phyloP scores from a whole-genome alignment of 177 flowering plant species.

The Vitis hybrid region DNA sequence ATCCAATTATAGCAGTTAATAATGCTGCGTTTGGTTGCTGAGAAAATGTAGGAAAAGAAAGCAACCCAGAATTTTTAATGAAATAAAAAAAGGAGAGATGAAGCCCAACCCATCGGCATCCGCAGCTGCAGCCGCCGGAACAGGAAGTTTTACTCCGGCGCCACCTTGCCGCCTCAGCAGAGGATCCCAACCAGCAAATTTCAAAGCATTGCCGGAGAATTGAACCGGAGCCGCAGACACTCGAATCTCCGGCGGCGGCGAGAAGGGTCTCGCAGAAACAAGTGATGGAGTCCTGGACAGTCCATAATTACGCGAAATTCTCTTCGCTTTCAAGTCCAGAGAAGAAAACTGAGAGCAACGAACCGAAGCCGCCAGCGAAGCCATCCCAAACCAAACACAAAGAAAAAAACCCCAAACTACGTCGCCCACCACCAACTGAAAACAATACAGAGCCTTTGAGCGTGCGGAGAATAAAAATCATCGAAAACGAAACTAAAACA shows the following conservation, averaged over 20 bases:
- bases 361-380: constrained; percentile 28
- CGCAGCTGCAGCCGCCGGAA: constrained; percentile 39
- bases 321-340: constrained; percentile 25
- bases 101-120: constrained; percentile 42
- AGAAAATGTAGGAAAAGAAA: background rate
- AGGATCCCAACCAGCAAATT: constrained; percentile 17
- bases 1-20: too few species aligned
- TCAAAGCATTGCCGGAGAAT: constrained; percentile 15
- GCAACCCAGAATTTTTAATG: constrained; percentile 5
- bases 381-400: constrained; percentile 19
- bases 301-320: constrained; percentile 7
- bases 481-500: background rate
- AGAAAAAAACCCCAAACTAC: background rate
- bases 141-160: constrained; percentile 15
- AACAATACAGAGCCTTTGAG: too few species aligned
- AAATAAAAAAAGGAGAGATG: background rate
- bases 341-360: constrained; percentile 28
- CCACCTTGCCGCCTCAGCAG: constrained; percentile 17
- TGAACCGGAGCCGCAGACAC: background rate
- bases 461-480: too few species aligned
- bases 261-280: constrained; percentile 10
- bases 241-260: constrained; percentile 22
- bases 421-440: too few species aligned
- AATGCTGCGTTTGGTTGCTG: too few species aligned
- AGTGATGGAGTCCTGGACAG: constrained; percentile 22